A percentile compares a stretch with the other conserved stretches of the same genome.
Conservation (phyloP, 176 grass and related monocot species). For the Musa beccarii region DNA sequence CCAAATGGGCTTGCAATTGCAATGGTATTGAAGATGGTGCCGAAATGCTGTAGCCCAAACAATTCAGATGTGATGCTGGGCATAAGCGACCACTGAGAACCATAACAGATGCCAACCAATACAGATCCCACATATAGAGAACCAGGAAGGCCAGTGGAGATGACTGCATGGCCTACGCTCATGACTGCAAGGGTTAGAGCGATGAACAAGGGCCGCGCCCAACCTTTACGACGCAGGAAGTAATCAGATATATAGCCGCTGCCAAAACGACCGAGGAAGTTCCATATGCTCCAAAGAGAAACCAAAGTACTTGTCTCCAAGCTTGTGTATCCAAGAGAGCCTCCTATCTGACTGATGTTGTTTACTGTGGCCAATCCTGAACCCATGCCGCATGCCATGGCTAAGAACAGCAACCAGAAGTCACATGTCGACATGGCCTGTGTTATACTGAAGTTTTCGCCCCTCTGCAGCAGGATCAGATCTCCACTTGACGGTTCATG, state of each 20-base stretch:
- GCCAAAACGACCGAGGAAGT: conserved; percentile 56
- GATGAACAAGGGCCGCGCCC: conserved; percentile 48
- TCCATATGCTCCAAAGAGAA: conserved; percentile 71
- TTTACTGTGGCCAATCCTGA: conserved; percentile 69
- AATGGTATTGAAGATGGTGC: conserved; percentile 62
- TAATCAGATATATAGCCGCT: conserved; percentile 46
- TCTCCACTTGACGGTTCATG: not conserved
- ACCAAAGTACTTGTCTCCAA: conserved; percentile 50
- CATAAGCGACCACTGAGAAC: conserved; percentile 68
- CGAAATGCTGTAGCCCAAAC: conserved; percentile 56
- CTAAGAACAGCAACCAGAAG: conserved; percentile 60
- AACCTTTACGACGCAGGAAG: conserved; percentile 34
- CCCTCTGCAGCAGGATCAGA: conserved; percentile 1
- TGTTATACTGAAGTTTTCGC: conserved; percentile 35
- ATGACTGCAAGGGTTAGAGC: conserved; percentile 33
- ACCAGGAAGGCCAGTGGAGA: conserved; percentile 40
- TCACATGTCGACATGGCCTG: conserved; percentile 46
- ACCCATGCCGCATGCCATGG: conserved; percentile 68
- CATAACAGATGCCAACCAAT: conserved; percentile 57
- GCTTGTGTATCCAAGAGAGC: conserved; percentile 48
- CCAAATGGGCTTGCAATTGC: conserved; percentile 59
- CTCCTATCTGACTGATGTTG: conserved; percentile 74
- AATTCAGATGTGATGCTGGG: conserved; percentile 67
- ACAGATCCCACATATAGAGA: conserved; percentile 54
- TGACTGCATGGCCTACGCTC: conserved; percentile 42